phyloP scores from a whole-genome alignment of 108 stramenopile genomes.

The Fragilaria crotonensis region DNA sequence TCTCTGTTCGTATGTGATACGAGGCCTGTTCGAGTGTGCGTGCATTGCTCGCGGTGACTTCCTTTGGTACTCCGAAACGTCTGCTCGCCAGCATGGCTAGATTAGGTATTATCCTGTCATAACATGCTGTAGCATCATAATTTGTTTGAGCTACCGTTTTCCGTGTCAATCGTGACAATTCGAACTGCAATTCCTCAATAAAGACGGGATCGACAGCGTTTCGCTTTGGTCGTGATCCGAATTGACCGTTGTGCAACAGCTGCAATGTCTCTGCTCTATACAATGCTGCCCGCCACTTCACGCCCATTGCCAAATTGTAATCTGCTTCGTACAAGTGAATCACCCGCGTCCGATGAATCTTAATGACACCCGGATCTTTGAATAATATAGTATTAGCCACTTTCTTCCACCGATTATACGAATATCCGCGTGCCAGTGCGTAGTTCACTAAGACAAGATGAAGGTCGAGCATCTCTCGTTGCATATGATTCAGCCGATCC shows the following conservation, averaged over 20 bases:
- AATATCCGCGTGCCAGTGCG: neutral
- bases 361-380: neutral
- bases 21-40: neutral
- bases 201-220: neutral
- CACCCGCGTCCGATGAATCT: slow-evolving; percentile 7
- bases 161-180: neutral
- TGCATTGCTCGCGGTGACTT: neutral
- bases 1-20: neutral
- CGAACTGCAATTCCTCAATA: neutral
- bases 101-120: neutral
- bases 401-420: neutral
- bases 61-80: neutral
- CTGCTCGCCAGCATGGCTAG: neutral
- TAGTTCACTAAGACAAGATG: neutral
- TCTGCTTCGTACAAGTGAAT: slow-evolving; percentile 13
- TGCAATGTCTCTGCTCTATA: too few relatives aligned
- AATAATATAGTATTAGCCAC: slow-evolving; percentile 1
- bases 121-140: neutral
- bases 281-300: neutral
- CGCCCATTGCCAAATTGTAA: neutral
- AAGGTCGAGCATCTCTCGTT: neutral
- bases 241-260: neutral
- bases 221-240: neutral
- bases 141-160: neutral
- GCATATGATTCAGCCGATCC: neutral